Percentiles rank a stretch among this genome's conserved stretches.
Evolutionary conservation across 2,329 filamentous ascomycete species (phyloP).

Genomic region (Rutstroemia sp.): DNA sequence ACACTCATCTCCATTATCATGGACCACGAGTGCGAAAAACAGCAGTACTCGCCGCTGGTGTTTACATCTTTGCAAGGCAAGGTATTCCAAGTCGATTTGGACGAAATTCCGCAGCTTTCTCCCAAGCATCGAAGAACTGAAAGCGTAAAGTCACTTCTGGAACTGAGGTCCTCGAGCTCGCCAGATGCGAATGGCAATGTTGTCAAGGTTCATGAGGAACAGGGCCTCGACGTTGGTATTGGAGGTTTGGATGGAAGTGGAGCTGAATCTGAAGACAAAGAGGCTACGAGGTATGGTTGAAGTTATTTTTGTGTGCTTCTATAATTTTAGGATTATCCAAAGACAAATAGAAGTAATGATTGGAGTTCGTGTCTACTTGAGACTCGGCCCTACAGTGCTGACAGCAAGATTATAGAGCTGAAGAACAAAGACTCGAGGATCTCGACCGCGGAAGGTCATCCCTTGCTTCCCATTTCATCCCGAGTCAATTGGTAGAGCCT

Average conservation of each 20-base stretch:
- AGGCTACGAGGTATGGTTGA: no score
- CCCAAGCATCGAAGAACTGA: neutral
- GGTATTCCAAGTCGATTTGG: conserved; percentile 10
- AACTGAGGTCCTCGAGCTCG: neutral
- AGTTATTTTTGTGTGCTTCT: no score
- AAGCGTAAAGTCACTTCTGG: neutral
- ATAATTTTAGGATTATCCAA: no score
- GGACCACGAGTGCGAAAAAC: conserved; percentile 3
- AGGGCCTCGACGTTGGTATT: no score
- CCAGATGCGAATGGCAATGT: neutral
- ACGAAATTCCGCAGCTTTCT: neutral
- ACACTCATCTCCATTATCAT: neutral
- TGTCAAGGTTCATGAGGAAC: neutral
- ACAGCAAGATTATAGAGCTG: neutral
- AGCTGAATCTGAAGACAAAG: neutral
- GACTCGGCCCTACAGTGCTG: neutral
- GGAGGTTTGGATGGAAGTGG: neutral
- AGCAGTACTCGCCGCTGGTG: conserved; percentile 2
- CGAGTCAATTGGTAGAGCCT: neutral
- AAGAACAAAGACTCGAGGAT: no score
- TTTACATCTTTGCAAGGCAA: conserved; percentile 11
- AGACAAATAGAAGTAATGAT: no score
- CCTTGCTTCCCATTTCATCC: neutral
- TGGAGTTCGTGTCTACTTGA: no score
- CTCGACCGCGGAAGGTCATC: neutral